Conservation (phyloP, 2,329 filamentous ascomycete genomes). For the Sporothrix protearum region DNA sequence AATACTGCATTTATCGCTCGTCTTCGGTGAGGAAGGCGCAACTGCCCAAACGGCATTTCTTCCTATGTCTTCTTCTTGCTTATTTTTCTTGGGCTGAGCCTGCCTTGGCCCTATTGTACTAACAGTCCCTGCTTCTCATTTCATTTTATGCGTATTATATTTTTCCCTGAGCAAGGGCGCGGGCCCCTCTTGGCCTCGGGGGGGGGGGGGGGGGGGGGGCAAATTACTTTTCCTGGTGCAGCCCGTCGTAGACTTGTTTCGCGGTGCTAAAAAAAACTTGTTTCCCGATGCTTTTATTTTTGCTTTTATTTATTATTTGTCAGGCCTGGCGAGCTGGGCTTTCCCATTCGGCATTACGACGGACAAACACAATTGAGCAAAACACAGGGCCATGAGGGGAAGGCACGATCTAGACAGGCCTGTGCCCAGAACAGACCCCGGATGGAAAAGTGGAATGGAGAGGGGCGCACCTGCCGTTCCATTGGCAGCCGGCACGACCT, state of each 20-base stretch:
- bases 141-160: not conserved
- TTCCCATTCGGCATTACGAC: not conserved
- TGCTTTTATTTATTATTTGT: not conserved
- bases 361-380: not conserved
- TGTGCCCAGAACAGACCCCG: not conserved
- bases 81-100: no score
- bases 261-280: not conserved
- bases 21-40: not conserved
- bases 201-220: not conserved
- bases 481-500: conserved; percentile 1
- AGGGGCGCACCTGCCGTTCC: not conserved
- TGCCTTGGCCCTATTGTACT: not conserved
- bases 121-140: not conserved
- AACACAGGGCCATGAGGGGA: not conserved
- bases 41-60: not conserved
- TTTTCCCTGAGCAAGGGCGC: not conserved
- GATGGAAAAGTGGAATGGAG: not conserved
- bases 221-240: not conserved
- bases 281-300: not conserved
- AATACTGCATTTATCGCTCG: not conserved
- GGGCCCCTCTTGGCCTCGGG: not conserved
- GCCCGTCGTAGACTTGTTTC: not conserved
- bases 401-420: not conserved
- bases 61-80: no score
- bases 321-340: not conserved